Conservation (phyloP, 108 stramenopile species). For the Nannochloropsis oceanica region DNA sequence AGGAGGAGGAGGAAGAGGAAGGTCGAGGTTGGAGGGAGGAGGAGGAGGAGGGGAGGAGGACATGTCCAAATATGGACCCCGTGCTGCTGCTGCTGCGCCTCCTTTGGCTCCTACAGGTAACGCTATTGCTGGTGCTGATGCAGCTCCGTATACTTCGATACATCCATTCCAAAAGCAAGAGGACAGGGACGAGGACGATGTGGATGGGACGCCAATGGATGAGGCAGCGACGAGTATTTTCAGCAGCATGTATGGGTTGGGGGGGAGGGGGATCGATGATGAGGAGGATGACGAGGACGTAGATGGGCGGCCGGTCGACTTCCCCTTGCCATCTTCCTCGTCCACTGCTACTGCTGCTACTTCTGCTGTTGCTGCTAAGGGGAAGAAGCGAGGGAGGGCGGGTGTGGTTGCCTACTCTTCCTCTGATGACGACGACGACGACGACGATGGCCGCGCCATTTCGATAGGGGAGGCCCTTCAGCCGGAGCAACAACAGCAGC, state of each 20-base stretch:
- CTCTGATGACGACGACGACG: background rate
- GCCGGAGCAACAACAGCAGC: too few relatives aligned
- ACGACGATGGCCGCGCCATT: constrained; percentile 1
- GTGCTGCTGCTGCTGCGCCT: background rate
- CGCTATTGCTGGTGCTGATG: too few relatives aligned
- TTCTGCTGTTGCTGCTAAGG: background rate
- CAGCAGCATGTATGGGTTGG: background rate
- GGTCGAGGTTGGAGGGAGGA: too few relatives aligned
- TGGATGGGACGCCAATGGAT: background rate
- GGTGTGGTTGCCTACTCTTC: background rate
- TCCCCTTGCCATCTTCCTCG: background rate
- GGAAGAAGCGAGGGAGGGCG: background rate
- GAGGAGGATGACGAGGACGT: background rate
- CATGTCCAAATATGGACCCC: background rate
- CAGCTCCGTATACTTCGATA: too few relatives aligned
- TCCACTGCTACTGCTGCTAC: background rate
- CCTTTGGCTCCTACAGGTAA: too few relatives aligned
- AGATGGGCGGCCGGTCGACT: background rate
- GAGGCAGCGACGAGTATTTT: background rate
- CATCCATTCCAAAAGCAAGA: background rate
- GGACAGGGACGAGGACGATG: background rate
- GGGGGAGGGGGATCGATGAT: background rate
- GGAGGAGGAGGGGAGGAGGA: too few relatives aligned
- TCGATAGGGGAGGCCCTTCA: background rate
- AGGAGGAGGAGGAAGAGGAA: background rate